A percentile compares a stretch with the other conserved stretches of the same genome.
Conservation (phyloP, 148 eudicot genomes). For the Vaccinium myrtillus region DNA sequence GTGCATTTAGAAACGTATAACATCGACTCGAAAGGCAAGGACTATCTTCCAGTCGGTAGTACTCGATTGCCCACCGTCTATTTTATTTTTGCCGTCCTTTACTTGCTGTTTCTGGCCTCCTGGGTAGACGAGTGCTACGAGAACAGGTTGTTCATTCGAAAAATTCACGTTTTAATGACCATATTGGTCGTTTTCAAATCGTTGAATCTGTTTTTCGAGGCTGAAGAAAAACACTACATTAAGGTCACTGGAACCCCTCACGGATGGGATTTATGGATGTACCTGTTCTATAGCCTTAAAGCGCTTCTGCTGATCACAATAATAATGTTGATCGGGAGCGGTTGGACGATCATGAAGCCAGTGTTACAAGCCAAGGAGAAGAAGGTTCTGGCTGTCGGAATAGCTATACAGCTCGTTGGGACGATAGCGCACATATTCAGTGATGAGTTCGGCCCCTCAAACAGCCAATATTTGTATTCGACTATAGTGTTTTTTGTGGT, state of each 20-base stretch:
- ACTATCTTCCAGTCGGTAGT: too few relatives aligned
- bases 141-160: neutral
- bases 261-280: neutral
- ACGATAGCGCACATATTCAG: neutral
- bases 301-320: neutral
- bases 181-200: neutral
- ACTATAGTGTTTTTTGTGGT: neutral
- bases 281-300: neutral
- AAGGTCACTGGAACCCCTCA: neutral
- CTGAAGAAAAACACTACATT: neutral
- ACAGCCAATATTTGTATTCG: neutral
- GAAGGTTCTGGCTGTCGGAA: too few relatives aligned
- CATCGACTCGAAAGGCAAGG: too few relatives aligned
- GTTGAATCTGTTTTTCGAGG: neutral
- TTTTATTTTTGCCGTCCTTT: too few relatives aligned
- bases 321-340: neutral
- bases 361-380: too few relatives aligned
- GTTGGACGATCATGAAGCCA: too few relatives aligned
- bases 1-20: too few relatives aligned
- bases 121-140: too few relatives aligned
- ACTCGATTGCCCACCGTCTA: too few relatives aligned
- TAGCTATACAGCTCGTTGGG: neutral
- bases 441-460: neutral
- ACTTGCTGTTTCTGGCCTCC: too few relatives aligned
- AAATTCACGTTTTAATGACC: neutral